Percentiles rank a stretch among this genome's conserved stretches.
phyloP scores from a whole-genome alignment of 495 filamentous ascomycete genomes.

The Penicillium coffeae region DNA sequence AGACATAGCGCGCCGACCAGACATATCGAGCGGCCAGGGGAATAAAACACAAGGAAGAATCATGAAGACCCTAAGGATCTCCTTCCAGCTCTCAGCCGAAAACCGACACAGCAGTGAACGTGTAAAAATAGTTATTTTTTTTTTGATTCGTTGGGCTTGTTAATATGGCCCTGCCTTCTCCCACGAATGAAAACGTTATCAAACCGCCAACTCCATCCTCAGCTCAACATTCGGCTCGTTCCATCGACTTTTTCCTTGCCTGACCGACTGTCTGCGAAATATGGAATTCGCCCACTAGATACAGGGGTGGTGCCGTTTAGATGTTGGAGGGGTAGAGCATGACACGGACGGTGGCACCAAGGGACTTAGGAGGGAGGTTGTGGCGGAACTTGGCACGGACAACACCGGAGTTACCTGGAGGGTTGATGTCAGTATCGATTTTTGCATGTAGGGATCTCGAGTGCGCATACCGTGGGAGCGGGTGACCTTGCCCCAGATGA shows the following conservation, averaged over 20 bases:
- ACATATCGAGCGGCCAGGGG: constrained; percentile 13
- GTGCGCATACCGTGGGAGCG: constrained; percentile 78
- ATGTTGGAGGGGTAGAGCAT: constrained; percentile 92
- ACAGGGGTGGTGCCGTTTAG: constrained; percentile 40
- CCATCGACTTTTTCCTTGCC: constrained; percentile 42
- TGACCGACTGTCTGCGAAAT: constrained; percentile 40
- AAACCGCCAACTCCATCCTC: constrained; percentile 47
- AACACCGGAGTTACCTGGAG: constrained; percentile 85
- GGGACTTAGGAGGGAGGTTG: constrained; percentile 92
- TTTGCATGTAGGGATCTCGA: background rate
- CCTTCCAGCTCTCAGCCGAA: background rate
- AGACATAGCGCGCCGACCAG: constrained; percentile 29
- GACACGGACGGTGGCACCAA: constrained; percentile 93
- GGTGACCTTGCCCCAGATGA: constrained; percentile 99
- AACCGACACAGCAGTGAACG: constrained; percentile 19
- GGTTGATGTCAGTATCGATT: constrained; percentile 9
- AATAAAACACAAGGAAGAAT: constrained; percentile 21
- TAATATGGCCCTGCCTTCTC: constrained; percentile 41
- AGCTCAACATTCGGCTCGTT: constrained; percentile 39
- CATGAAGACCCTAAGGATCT: constrained; percentile 9
- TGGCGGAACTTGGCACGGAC: constrained; percentile 92
- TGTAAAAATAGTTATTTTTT: constrained; percentile 32
- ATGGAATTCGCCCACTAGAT: constrained; percentile 39
- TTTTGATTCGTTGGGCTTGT: constrained; percentile 45
- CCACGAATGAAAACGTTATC: constrained; percentile 44